Percentiles rank a stretch among this genome's conserved stretches.
phyloP scores from a whole-genome alignment of 176 grass and related monocot species.

The Aegilops tauschii region DNA sequence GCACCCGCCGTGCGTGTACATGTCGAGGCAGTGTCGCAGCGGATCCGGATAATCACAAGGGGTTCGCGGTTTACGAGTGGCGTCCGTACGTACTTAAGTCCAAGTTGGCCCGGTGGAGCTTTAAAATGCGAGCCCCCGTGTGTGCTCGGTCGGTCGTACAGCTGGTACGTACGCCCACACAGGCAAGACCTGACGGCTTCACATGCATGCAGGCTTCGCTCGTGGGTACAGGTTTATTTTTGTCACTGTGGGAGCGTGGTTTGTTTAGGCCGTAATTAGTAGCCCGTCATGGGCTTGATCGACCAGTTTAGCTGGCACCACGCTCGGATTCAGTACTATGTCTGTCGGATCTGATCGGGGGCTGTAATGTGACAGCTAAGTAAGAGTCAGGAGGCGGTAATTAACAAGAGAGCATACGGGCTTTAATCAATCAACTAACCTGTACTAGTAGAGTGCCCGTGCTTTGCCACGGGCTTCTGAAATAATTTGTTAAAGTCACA shows the following conservation, averaged over 20 bases:
- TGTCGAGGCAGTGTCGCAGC: constrained; percentile 34
- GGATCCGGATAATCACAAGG: neutral
- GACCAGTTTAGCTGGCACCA: constrained; percentile 32
- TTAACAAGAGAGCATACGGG: neutral
- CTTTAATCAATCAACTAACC: neutral
- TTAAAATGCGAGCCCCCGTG: no score
- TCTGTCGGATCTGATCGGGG: constrained; percentile 8
- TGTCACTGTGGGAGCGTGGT: neutral
- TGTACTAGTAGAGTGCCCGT: neutral
- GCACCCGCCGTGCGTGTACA: neutral
- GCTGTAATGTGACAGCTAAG: constrained; percentile 9
- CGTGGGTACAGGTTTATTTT: neutral
- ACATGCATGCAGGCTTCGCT: neutral
- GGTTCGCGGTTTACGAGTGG: neutral
- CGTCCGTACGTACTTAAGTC: no score
- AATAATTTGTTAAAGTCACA: no score
- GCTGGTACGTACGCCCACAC: constrained; percentile 11
- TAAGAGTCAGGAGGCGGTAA: neutral
- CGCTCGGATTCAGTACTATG: neutral
- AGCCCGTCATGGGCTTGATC: neutral
- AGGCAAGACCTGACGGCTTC: constrained; percentile 22
- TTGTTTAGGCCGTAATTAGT: neutral
- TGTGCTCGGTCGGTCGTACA: no score
- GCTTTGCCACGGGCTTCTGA: no score
- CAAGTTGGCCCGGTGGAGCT: no score